Base-by-base conservation (phyloP, 2,329 filamentous ascomycete genomes). In the Colletotrichum lini region DNA sequence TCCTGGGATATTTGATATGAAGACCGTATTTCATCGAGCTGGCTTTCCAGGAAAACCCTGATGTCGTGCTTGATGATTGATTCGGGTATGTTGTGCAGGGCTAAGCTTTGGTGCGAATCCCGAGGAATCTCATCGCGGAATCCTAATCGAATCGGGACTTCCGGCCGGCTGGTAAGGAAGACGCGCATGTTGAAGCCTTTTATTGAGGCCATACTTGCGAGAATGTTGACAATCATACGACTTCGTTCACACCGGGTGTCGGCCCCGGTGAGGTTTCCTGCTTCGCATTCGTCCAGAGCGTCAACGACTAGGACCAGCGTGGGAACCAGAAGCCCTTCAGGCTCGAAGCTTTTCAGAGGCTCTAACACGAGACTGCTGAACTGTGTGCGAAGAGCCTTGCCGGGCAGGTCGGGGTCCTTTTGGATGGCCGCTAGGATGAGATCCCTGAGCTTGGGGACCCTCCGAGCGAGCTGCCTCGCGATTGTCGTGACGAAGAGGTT, bases 151-250 rank as follows among this genome's bases (percentile, higher is more conserved):
- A 82, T 77, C 4, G 77, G 77, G 8, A 81, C 63, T 58, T 84
- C 79, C 1, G 82, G 82, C 38, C 82, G 76, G 68, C 82, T 84
- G 0, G 82, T 84, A 4, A 85, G 35, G 49, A 84, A 82, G 13
- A 80, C 65, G 56, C 77, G 78, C 26, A 83, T 56, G 63, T 42
- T 66, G 26, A 74, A 10, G 12, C 47, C 2, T 18, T 75, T 69
- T 16, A 70, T 50, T 40, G 73, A 64, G n/a, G 76, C 69, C 0
- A 81, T 35, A 66, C 1, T 35, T 35, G 30, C 30, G 30, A 81
- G 74, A 4, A 73, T 23, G 47, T 83, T 76, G n/a, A 83, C 77
- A 8, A 63, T 35, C 30, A 35, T 35, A 9, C 30, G 30, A 9
- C 30, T 35, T 35, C 30, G 1, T 35, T 35, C 30, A 9, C 30